phyloP scores from a whole-genome alignment of 345 rosid species.

The Fremontodendron californicum region DNA sequence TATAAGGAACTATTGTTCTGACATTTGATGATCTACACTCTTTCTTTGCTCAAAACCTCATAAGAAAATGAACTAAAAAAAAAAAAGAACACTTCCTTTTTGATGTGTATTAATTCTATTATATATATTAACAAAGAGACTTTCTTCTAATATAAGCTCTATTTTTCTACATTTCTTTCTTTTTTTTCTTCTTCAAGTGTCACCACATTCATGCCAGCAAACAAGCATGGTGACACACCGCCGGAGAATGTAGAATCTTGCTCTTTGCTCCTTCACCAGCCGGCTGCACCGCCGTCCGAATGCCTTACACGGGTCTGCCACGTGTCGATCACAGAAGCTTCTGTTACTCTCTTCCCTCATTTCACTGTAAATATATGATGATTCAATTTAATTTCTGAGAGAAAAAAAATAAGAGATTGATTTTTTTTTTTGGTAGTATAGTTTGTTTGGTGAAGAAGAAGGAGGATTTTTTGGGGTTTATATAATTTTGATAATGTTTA shows the following conservation, averaged over 20 bases:
- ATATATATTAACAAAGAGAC: background rate
- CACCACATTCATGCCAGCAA: slow-evolving; percentile 51
- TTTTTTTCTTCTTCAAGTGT: background rate
- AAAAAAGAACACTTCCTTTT: background rate
- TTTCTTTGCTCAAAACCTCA: background rate
- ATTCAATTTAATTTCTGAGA: background rate
- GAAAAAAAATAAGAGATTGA: slow-evolving; percentile 7
- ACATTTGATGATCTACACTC: slow-evolving; percentile 4
- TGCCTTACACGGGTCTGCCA: slow-evolving; percentile 36
- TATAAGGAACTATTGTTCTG: background rate
- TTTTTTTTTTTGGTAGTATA: background rate
- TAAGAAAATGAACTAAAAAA: background rate
- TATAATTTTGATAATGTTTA: slow-evolving; percentile 26
- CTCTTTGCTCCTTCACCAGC: slow-evolving; percentile 53
- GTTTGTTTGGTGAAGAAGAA: slow-evolving; percentile 19
- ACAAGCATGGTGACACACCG: slow-evolving; percentile 55
- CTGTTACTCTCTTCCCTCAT: slow-evolving; percentile 27
- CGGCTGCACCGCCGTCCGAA: slow-evolving; percentile 43
- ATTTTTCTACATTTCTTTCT: background rate
- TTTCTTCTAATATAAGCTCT: background rate
- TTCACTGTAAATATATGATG: background rate
- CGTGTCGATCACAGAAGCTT: slow-evolving; percentile 26
- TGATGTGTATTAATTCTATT: background rate
- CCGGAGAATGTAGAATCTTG: slow-evolving; percentile 58
- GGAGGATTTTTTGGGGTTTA: slow-evolving; percentile 23